Evolutionary conservation across 2,329 filamentous ascomycete genomes (phyloP).

Genomic region (Aphanoascus verrucosus): DNA sequence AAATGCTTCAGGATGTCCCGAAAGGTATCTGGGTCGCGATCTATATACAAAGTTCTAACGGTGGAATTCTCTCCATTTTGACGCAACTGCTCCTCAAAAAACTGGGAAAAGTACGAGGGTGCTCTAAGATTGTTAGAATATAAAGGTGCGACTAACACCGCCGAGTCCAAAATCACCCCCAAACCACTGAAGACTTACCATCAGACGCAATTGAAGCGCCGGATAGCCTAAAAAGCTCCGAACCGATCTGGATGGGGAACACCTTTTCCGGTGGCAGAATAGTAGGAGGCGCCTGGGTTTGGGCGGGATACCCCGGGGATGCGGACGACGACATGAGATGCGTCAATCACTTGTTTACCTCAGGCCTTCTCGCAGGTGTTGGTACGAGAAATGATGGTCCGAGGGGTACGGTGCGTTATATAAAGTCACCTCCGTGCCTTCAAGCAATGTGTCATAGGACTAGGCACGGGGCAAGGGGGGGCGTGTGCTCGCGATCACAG

Average conservation of each 20-base stretch:
- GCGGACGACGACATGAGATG: not conserved
- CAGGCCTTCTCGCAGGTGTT: not conserved
- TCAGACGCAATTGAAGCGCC: conserved; percentile 61
- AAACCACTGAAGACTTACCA: conserved; percentile 42
- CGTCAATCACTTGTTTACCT: not conserved
- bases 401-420: too few species aligned
- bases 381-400: not conserved
- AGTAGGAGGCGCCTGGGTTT: conserved; percentile 7
- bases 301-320: conserved; percentile 2
- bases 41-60: conserved; percentile 81
- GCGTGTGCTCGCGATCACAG: too few species aligned
- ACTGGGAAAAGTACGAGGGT: conserved; percentile 91
- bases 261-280: conserved; percentile 48
- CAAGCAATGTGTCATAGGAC: too few species aligned
- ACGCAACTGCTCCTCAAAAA: conserved; percentile 74
- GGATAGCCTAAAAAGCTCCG: conserved; percentile 56
- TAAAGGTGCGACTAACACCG: conserved; percentile 11
- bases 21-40: conserved; percentile 83
- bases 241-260: conserved; percentile 61
- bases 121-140: conserved; percentile 52
- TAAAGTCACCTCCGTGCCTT: too few species aligned
- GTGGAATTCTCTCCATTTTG: conserved; percentile 49
- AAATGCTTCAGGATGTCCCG: conserved; percentile 80
- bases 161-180: not conserved
- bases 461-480: too few species aligned